A percentile compares a stretch with the other conserved stretches of the same genome.
Evolutionary conservation across 306 rosid genomes (phyloP).

Genomic region (Pachyrhizus erosus): DNA sequence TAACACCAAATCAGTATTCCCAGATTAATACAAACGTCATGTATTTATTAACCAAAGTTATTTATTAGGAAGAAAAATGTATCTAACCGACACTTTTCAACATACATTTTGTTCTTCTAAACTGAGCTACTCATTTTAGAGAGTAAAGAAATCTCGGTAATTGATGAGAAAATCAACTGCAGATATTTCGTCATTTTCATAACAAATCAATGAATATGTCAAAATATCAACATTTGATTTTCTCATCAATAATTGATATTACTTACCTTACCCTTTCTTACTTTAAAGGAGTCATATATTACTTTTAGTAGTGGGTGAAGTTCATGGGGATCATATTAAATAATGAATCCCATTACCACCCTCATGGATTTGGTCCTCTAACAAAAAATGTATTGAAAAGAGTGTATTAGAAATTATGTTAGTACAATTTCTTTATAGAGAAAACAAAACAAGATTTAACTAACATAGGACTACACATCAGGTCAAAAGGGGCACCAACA

Average conservation of each 20-base stretch:
- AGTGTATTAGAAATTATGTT: neutral
- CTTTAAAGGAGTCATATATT: neutral
- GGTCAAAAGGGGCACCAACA: neutral
- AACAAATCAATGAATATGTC: neutral
- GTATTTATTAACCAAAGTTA: neutral
- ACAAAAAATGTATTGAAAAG: neutral
- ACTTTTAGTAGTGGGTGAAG: neutral
- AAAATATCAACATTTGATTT: neutral
- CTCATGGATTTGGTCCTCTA: neutral
- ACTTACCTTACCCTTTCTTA: neutral
- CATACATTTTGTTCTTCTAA: neutral
- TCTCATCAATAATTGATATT: neutral
- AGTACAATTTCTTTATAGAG: neutral
- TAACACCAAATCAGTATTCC: slow-evolving; percentile 9
- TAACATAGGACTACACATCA: slow-evolving; percentile 4
- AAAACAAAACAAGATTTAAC: slow-evolving; percentile 14
- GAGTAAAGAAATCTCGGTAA: neutral
- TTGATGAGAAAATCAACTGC: neutral
- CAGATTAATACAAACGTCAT: neutral
- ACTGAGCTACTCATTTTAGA: neutral
- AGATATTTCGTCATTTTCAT: neutral
- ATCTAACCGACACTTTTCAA: neutral
- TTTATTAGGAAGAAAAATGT: neutral
- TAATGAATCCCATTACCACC: neutral
- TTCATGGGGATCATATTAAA: neutral